Evolutionary conservation across 2,329 filamentous ascomycete genomes (phyloP).

Genomic region (Trichophyton schoenleinii): DNA sequence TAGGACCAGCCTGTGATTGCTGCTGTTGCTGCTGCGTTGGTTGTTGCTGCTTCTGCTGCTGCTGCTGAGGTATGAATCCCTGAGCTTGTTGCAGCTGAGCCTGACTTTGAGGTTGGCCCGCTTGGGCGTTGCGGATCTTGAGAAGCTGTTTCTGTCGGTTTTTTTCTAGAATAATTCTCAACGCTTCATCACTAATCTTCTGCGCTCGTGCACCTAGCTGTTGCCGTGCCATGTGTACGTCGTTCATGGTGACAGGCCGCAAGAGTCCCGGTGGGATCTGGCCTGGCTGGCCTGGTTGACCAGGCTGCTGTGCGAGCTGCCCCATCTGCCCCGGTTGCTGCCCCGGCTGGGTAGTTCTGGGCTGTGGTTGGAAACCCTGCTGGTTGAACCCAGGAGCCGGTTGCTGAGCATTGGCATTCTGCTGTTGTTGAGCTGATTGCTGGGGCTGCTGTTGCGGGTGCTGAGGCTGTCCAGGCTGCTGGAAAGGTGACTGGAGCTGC

Average conservation of each 20-base stretch:
- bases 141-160: conserved; percentile 25
- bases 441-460: conserved; percentile 4
- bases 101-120: conserved; percentile 17
- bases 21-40: conserved; percentile 12
- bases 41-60: conserved; percentile 14
- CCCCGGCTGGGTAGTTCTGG: background rate
- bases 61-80: conserved; percentile 13
- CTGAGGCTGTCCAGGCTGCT: background rate
- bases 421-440: background rate
- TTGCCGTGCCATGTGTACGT: conserved; percentile 27
- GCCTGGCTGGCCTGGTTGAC: background rate
- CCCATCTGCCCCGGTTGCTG: background rate
- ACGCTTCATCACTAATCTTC: conserved; percentile 31
- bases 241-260: conserved; percentile 25
- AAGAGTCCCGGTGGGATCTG: conserved; percentile 11
- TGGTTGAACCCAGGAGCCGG: background rate
- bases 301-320: background rate
- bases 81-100: conserved; percentile 17
- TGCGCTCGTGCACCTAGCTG: conserved; percentile 24
- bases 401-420: conserved; percentile 13
- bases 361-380: background rate
- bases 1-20: conserved; percentile 9
- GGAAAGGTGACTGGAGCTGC: conserved; percentile 1
- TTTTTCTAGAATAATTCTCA: conserved; percentile 26
- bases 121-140: conserved; percentile 20